phyloP scores from a whole-genome alignment of 2,329 filamentous ascomycete genomes.

The Penicillium sp. region DNA sequence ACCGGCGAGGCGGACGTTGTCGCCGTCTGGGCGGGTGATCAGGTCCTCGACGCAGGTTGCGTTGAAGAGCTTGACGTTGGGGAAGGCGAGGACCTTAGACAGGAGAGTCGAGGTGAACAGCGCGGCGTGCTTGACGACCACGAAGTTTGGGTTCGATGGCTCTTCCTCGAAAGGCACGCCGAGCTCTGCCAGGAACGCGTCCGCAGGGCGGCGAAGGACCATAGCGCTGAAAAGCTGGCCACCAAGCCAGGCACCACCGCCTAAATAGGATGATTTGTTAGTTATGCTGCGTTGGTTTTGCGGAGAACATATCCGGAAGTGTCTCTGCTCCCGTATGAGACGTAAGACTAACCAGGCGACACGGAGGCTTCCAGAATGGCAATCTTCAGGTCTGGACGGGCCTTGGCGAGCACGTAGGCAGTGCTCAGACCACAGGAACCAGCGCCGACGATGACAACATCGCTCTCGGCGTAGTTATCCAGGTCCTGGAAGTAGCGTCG shows the following conservation, averaged over 20 bases:
- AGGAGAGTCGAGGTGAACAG: slow-evolving; percentile 88
- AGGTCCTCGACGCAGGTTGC: slow-evolving; percentile 89
- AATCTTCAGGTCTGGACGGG: slow-evolving; percentile 86
- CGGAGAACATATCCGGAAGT: neutral
- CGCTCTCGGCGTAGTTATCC: slow-evolving; percentile 84
- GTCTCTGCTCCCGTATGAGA: neutral
- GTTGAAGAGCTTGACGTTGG: slow-evolving; percentile 96
- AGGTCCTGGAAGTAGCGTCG: slow-evolving; percentile 89
- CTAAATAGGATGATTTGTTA: slow-evolving; percentile 37
- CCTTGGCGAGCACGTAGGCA: slow-evolving; percentile 78
- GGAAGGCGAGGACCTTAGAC: slow-evolving; percentile 76
- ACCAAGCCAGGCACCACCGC: slow-evolving; percentile 87
- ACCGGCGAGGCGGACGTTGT: slow-evolving; percentile 70
- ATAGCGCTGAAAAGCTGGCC: slow-evolving; percentile 94
- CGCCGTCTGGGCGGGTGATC: slow-evolving; percentile 69
- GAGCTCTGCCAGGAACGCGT: slow-evolving; percentile 76
- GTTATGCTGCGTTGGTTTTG: neutral
- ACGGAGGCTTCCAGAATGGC: slow-evolving; percentile 87
- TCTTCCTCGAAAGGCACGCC: slow-evolving; percentile 87
- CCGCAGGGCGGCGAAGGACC: slow-evolving; percentile 91
- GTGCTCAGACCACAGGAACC: slow-evolving; percentile 84
- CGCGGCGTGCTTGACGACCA: slow-evolving; percentile 91
- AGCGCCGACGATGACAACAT: slow-evolving; percentile 90
- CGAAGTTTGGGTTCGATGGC: slow-evolving; percentile 78
- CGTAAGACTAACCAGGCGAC: slow-evolving; percentile 58